These are phyloP conservation scores for Coniochaeta sp. DNA, from an alignment of 2,329 filamentous ascomycete species.

Conservation along the genomic window DNA sequence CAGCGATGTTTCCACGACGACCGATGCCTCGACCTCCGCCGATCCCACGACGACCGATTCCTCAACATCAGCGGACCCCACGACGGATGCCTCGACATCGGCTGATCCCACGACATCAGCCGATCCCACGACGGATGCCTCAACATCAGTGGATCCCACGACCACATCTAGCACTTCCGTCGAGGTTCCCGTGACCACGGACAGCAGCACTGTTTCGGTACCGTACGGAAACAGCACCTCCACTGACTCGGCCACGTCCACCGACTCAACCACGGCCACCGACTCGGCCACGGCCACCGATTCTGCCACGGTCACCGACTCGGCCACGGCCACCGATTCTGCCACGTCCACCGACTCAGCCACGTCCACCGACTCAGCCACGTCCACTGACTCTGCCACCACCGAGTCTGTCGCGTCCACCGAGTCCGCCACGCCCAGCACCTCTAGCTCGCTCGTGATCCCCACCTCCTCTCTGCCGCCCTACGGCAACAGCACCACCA, in stretches of 20 bases:
- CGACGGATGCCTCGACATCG: neutral
- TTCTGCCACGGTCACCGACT: too few relatives aligned
- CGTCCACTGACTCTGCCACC: neutral
- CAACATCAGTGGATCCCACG: neutral
- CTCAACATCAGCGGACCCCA: neutral
- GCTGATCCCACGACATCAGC: neutral
- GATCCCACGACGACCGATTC: too few relatives aligned
- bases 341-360: neutral
- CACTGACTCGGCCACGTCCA: neutral
- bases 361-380: neutral
- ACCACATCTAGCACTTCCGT: neutral
- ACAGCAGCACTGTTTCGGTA: neutral
- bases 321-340: too few relatives aligned
- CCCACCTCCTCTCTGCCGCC: neutral
- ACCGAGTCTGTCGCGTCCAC: too few relatives aligned
- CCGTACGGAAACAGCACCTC: neutral
- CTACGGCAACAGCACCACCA: neutral
- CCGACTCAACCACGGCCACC: too few relatives aligned
- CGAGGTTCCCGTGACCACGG: neutral
- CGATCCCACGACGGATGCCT: neutral
- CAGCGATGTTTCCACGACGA: neutral
- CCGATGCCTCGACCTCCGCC: too few relatives aligned
- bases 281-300: too few relatives aligned
- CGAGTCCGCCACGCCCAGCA: neutral
- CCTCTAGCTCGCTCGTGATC: neutral